Conservation (phyloP, 1,284 basidiomycete species). For the Apiotrichum mycotoxinovorans region DNA sequence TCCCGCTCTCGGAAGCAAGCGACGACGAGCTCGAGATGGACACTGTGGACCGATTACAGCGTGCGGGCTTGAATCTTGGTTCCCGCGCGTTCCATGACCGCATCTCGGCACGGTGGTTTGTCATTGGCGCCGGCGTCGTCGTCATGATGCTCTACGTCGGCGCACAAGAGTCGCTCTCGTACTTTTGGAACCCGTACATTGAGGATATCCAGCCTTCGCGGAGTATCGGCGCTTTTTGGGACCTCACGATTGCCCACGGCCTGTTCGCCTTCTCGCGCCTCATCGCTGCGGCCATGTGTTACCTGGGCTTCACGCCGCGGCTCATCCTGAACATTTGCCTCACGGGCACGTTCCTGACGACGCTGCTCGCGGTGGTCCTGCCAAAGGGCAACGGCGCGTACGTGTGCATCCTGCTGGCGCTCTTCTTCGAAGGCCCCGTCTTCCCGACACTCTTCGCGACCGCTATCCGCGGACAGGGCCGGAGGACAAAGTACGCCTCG, state of each 20-base stretch:
- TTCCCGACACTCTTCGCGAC: constrained; percentile 48
- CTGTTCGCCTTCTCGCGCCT: constrained; percentile 40
- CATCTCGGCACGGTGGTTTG: constrained; percentile 22
- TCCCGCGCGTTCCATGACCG: constrained; percentile 15
- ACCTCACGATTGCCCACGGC: constrained; percentile 31
- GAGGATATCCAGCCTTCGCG: constrained; percentile 17
- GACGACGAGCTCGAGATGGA: constrained; percentile 43
- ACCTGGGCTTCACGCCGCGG: constrained; percentile 39
- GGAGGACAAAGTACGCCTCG: constrained; percentile 37
- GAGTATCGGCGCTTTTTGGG: constrained; percentile 27
- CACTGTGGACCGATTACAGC: constrained; percentile 27
- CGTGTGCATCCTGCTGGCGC: constrained; percentile 32
- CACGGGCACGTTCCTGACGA: constrained; percentile 35
- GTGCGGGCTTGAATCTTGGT: constrained; percentile 20
- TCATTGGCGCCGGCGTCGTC: constrained; percentile 27
- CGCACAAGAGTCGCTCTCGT: constrained; percentile 44
- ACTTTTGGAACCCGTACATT: constrained; percentile 30
- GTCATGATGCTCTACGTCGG: constrained; percentile 42
- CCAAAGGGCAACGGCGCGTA: constrained; percentile 25
- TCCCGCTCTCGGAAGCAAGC: constrained; percentile 40
- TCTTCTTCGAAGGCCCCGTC: constrained; percentile 45
- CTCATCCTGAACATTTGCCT: constrained; percentile 34
- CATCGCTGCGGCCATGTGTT: constrained; percentile 35
- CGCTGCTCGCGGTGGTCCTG: constrained; percentile 32
- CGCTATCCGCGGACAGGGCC: constrained; percentile 39